phyloP scores from a whole-genome alignment of 805 yeast genomes.

The Candida chauliodis region DNA sequence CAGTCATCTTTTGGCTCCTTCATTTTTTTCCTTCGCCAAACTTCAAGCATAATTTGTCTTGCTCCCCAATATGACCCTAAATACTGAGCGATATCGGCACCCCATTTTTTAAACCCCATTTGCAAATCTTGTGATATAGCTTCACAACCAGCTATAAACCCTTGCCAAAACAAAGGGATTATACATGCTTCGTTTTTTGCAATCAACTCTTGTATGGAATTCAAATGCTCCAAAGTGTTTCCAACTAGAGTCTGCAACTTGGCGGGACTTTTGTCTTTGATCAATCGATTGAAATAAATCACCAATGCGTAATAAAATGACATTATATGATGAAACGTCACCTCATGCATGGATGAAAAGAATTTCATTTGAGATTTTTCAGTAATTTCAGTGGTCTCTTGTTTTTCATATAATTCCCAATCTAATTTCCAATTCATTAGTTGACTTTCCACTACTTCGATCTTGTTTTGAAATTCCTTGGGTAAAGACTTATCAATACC shows the following conservation, averaged over 20 bases:
- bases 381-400: constrained; percentile 7
- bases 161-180: constrained; percentile 84
- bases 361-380: constrained; percentile 24
- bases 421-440: constrained; percentile 68
- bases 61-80: constrained; percentile 84
- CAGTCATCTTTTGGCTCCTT: constrained; percentile 62
- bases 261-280: constrained; percentile 51
- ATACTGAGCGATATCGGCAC: constrained; percentile 52
- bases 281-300: constrained; percentile 67
- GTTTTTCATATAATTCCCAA: constrained; percentile 53
- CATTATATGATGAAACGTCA: constrained; percentile 73
- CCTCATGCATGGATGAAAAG: constrained; percentile 58
- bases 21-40: constrained; percentile 70
- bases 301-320: constrained; percentile 72
- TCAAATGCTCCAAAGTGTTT: constrained; percentile 59
- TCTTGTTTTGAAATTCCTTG: constrained; percentile 20
- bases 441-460: constrained; percentile 37
- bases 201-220: constrained; percentile 56
- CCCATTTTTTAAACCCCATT: constrained; percentile 69
- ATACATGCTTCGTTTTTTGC: constrained; percentile 54
- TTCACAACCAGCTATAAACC: constrained; percentile 84
- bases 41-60: constrained; percentile 78
- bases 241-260: constrained; percentile 61
- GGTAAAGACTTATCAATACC: constrained; percentile 24
- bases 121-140: constrained; percentile 58